These are phyloP conservation scores for Platanthera guangdongensis DNA, from an alignment of 106 monocot species.

Conservation along the genomic window DNA sequence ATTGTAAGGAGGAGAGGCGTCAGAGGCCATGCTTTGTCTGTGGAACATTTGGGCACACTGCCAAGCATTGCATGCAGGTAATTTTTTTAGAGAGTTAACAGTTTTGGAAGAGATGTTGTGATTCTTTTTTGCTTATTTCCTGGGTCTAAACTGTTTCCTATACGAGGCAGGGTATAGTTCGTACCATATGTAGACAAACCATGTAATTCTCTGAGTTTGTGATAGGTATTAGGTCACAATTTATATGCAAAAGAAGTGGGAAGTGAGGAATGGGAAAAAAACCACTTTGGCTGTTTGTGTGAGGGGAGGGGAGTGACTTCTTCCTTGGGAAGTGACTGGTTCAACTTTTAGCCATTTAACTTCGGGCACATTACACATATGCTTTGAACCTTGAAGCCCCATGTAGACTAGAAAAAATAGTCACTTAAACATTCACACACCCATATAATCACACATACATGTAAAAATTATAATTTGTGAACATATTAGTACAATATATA, in stretches of 20 bases:
- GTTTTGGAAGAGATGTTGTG: neutral
- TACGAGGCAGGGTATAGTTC: neutral
- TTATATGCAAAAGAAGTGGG: neutral
- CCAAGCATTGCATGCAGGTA: constrained; percentile 67
- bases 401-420: no score
- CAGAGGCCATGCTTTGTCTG: constrained; percentile 85
- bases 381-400: no score
- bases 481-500: no score
- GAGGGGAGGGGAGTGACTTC: no score
- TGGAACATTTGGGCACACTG: constrained; percentile 74
- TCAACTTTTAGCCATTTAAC: no score
- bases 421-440: no score
- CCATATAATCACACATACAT: no score
- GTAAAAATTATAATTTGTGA: no score
- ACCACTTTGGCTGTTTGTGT: no score
- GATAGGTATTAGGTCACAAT: neutral
- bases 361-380: no score
- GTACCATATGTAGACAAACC: neutral
- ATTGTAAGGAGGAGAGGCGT: constrained; percentile 55
- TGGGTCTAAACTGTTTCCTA: neutral
- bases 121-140: neutral
- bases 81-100: neutral
- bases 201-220: neutral
- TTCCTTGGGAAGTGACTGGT: no score
- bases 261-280: no score